Evolutionary conservation across 345 rosid genomes (phyloP).

Genomic region (Lagerstroemia speciosa): DNA sequence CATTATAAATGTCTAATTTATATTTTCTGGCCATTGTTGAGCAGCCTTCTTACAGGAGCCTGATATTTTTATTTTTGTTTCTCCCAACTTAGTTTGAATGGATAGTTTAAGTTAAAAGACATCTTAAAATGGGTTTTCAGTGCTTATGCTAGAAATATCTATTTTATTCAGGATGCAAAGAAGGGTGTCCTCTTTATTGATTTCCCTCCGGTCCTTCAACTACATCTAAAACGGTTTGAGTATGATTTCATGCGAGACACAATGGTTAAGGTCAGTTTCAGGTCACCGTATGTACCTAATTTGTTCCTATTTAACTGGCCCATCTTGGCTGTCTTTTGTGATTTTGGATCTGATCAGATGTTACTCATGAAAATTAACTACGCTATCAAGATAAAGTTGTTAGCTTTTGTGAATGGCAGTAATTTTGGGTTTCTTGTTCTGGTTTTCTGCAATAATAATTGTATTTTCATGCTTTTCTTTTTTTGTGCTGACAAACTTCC

Average conservation of each 20-base stretch:
- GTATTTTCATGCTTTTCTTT: neutral
- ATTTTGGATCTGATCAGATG: neutral
- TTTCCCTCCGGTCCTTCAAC: slow-evolving; percentile 97
- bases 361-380: neutral
- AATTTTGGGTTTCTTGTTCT: neutral
- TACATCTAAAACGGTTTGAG: slow-evolving; percentile 91
- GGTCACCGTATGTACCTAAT: neutral
- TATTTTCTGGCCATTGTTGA: no score
- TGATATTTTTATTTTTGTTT: no score
- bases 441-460: neutral
- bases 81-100: no score
- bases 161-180: slow-evolving; percentile 69
- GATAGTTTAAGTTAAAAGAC: no score
- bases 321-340: neutral
- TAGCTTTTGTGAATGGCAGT: neutral
- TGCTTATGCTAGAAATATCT: slow-evolving; percentile 1
- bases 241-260: slow-evolving; percentile 94
- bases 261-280: slow-evolving; percentile 81
- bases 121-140: neutral
- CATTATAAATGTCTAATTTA: no score
- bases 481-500: neutral
- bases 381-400: neutral
- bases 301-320: neutral
- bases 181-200: slow-evolving; percentile 91
- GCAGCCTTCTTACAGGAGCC: no score